Base-by-base conservation (phyloP, 2,329 filamentous ascomycete genomes). In the Xylariaceae sp. region DNA sequence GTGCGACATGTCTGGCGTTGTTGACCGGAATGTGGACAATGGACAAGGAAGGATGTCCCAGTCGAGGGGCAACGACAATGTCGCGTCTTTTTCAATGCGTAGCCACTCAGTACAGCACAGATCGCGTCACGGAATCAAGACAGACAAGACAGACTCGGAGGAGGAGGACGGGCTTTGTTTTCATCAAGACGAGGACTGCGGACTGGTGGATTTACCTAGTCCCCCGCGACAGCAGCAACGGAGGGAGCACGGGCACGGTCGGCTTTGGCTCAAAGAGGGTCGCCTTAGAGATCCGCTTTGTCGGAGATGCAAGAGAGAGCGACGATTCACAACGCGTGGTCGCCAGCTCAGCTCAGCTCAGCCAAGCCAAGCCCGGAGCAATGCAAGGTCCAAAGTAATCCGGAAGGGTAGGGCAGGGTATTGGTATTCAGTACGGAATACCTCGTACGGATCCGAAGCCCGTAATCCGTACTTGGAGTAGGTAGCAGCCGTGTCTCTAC, bases 1-100 rank as follows among this genome's bases (percentile, higher is more conserved):
- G 58, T 64, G 62, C 61, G 62, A 64, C 62, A 64, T 64, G 62
- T 64, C 62, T 64, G 62, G 61, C 62, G 59, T 61, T 42, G 49
- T 47, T 59, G 58, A 51, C 61, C 49, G 57, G 56, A 58, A 59
- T 52, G 35, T 23, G 53, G 56, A 51, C 53, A n/a, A 51, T 30
- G 23, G 23, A 30, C 23, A 30, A 30, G 23, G 23, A 30, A 4
- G 42, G 45, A 52, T 9, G 34, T 55, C 61, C 53, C 18, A 53
- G 51, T 53, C 45, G 47, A 30, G 50, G 47, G 59, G 39, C 47
- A 53, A 37, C 53, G 47, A 34, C 45, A 53, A 44, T 59, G 56
- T 57, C 54, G 54, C 59, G 59, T 63, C 45, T 50, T 55, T 54
- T 13, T 45, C n/a, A 4, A 45, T 45, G 42, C 42, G 51, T 50